Evolutionary conservation across 208 protist species (phyloP).

Genomic region (Lotmaria passim): DNA sequence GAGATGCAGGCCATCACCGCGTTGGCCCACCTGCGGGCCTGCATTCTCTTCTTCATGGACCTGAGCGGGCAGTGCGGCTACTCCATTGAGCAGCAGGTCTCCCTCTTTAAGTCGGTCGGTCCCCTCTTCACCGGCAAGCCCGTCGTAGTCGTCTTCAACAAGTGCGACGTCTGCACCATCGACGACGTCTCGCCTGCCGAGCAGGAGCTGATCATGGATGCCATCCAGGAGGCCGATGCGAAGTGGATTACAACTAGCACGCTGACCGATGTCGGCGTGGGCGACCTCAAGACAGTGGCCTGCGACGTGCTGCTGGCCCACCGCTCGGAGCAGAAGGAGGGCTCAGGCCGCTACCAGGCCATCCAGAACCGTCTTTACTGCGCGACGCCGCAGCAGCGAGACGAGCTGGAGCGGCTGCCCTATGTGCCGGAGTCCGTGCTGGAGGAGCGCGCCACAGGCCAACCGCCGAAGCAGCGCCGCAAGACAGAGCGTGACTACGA

Average conservation of each 20-base stretch:
- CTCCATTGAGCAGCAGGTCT: constrained; percentile 97
- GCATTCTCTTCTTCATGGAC: constrained; percentile 99
- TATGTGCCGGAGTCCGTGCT: constrained; percentile 86
- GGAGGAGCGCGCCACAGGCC: constrained; percentile 39
- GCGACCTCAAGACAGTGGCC: constrained; percentile 90
- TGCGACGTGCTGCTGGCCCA: constrained; percentile 96
- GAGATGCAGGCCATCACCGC: constrained; percentile 99
- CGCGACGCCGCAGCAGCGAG: constrained; percentile 86
- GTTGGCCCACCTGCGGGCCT: constrained; percentile 97
- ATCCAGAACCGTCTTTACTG: constrained; percentile 94
- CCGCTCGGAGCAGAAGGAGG: constrained; percentile 95
- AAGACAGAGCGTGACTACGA: constrained; percentile 94
- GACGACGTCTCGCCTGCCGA: constrained; percentile 90
- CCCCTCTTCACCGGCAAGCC: constrained; percentile 99
- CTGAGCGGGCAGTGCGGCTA: constrained; percentile 98
- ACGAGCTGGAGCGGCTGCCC: constrained; percentile 77
- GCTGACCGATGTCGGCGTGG: constrained; percentile 95
- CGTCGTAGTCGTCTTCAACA: constrained; percentile 99
- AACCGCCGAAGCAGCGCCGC: constrained; percentile 53
- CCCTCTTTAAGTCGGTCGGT: constrained; percentile 98
- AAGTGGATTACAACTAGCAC: constrained; percentile 95
- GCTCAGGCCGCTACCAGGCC: constrained; percentile 89
- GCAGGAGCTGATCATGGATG: constrained; percentile 81
- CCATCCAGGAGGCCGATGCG: constrained; percentile 81
- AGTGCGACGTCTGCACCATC: constrained; percentile 97